These are phyloP conservation scores for Tricholoma matsutake DNA, from an alignment of 768 basidiomycete species.

Conservation along the genomic window DNA sequence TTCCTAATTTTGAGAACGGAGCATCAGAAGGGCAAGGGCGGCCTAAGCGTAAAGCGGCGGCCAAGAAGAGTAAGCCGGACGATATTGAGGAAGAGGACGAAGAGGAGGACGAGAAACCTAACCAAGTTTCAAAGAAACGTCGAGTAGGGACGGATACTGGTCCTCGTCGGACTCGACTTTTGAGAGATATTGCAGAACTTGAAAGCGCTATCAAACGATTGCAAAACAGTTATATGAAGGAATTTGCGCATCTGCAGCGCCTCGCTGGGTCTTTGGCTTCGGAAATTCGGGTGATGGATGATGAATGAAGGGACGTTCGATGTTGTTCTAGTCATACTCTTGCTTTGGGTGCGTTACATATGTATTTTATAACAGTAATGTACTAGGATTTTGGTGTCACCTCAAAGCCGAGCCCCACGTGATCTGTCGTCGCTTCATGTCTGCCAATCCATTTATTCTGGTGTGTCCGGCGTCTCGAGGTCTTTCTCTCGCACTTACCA, in stretches of 20 bases:
- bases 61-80: constrained; percentile 30
- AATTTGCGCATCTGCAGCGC: constrained; percentile 34
- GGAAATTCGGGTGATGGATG: constrained; percentile 33
- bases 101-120: constrained; percentile 31
- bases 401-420: not conserved
- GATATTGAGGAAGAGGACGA: constrained; percentile 35
- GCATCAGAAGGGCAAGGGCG: constrained; percentile 15
- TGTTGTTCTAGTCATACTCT: not conserved
- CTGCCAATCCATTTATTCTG: constrained; percentile 44
- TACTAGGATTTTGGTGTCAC: not conserved
- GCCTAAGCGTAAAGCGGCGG: constrained; percentile 22
- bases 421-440: constrained; percentile 12
- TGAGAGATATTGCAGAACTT: constrained; percentile 33
- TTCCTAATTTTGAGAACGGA: constrained; percentile 5
- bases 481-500: constrained; percentile 51
- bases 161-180: constrained; percentile 25
- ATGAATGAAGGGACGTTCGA: constrained; percentile 12
- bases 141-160: constrained; percentile 19
- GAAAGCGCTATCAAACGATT: constrained; percentile 34
- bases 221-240: constrained; percentile 30
- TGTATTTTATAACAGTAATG: constrained; percentile 6
- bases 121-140: constrained; percentile 32
- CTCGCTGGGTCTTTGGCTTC: constrained; percentile 26
- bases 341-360: constrained; percentile 2
- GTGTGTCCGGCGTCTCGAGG: constrained; percentile 56